A percentile compares a stretch with the other conserved stretches of the same genome.
Conservation (phyloP, 2,329 filamentous ascomycete species). For the Colletotrichum sp. region DNA sequence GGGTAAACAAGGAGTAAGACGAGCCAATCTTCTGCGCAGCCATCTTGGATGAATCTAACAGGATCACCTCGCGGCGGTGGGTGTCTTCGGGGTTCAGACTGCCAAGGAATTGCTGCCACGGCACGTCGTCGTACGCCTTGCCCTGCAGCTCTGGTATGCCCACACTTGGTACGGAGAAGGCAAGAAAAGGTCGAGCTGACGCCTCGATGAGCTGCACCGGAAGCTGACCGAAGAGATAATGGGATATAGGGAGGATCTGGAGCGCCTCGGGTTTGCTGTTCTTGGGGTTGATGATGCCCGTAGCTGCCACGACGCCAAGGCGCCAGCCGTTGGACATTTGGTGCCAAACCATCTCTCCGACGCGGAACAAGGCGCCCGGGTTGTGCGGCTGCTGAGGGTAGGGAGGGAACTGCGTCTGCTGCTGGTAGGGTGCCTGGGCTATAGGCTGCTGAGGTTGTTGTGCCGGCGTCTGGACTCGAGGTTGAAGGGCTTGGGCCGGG, state of each 20-base stretch:
- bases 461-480: slow-evolving; percentile 2
- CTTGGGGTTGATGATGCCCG: slow-evolving; percentile 31
- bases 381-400: slow-evolving; percentile 7
- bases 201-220: slow-evolving; percentile 43
- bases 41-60: slow-evolving; percentile 57
- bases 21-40: slow-evolving; percentile 54
- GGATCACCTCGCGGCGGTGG: slow-evolving; percentile 44
- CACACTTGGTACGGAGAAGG: slow-evolving; percentile 55
- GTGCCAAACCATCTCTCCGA: slow-evolving; percentile 58
- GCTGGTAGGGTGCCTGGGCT: slow-evolving; percentile 5
- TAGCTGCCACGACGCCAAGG: slow-evolving; percentile 47
- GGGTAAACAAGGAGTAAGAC: slow-evolving; percentile 54
- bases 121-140: slow-evolving; percentile 44
- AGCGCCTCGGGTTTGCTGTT: slow-evolving; percentile 24
- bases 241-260: slow-evolving; percentile 45
- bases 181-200: slow-evolving; percentile 55
- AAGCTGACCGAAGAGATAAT: slow-evolving; percentile 39
- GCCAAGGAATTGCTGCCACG: slow-evolving; percentile 43
- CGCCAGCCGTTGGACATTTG: slow-evolving; percentile 53
- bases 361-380: slow-evolving; percentile 45
- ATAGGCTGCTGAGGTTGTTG: neutral
- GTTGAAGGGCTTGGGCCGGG: neutral
- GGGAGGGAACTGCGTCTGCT: slow-evolving; percentile 16
- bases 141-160: slow-evolving; percentile 42
- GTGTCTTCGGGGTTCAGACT: slow-evolving; percentile 38